phyloP scores from a whole-genome alignment of 2,329 filamentous ascomycete genomes.

The Elsinoe perseae region DNA sequence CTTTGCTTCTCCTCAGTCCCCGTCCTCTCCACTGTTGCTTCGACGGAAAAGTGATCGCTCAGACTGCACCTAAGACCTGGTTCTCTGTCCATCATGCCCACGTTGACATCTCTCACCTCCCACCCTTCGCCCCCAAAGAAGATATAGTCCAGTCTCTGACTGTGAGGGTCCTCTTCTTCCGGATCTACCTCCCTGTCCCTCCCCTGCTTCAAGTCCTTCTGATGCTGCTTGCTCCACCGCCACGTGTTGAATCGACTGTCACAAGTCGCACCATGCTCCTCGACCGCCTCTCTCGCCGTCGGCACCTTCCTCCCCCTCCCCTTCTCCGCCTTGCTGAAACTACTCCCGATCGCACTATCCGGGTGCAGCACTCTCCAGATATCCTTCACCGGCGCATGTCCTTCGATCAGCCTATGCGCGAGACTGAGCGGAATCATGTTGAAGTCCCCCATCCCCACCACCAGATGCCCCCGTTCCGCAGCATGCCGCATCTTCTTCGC shows the following conservation, averaged over 20 bases:
- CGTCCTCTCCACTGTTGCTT: constrained; percentile 55
- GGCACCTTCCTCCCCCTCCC: constrained; percentile 60
- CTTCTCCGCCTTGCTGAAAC: constrained; percentile 58
- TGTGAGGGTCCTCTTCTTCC: constrained; percentile 59
- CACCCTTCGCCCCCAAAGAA: constrained; percentile 62
- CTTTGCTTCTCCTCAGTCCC: neutral
- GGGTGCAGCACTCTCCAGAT: constrained; percentile 80
- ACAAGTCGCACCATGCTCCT: constrained; percentile 77
- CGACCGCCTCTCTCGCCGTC: constrained; percentile 67
- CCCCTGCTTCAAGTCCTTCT: constrained; percentile 59
- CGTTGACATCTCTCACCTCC: constrained; percentile 61
- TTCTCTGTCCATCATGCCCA: constrained; percentile 76
- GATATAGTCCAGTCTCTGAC: constrained; percentile 91
- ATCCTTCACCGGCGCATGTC: constrained; percentile 69
- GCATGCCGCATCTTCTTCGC: constrained; percentile 80
- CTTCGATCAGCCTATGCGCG: constrained; percentile 72
- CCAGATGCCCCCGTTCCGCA: constrained; percentile 70
- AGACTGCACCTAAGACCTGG: constrained; percentile 74
- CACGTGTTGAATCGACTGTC: constrained; percentile 85
- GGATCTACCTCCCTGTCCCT: constrained; percentile 58
- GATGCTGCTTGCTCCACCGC: constrained; percentile 71
- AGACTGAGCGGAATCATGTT: constrained; percentile 90
- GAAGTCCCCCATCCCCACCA: constrained; percentile 84
- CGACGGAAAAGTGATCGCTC: constrained; percentile 90
- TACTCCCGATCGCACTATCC: constrained; percentile 69